Percentiles rank a stretch among this genome's conserved stretches.
phyloP scores from a whole-genome alignment of 1,139 yeast genomes.

The Yamadazyma oceani region DNA sequence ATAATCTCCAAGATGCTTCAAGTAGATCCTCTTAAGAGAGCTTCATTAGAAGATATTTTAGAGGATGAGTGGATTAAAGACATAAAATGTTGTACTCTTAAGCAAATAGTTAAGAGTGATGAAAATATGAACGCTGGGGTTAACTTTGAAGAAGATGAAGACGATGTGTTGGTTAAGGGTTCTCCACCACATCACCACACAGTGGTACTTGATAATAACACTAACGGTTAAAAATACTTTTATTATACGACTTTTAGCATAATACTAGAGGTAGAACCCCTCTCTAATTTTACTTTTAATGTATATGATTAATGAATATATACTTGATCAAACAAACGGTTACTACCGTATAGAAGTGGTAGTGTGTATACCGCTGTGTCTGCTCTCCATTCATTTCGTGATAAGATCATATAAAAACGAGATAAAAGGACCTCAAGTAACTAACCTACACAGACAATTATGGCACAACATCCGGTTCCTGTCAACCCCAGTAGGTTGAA shows the following conservation, averaged over 20 bases:
- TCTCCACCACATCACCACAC: conserved; percentile 45
- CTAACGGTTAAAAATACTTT: no score
- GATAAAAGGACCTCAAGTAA: neutral
- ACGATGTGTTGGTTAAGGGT: conserved; percentile 38
- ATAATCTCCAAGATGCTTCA: conserved; percentile 73
- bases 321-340: no score
- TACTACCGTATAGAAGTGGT: no score
- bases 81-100: conserved; percentile 51
- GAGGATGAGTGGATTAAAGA: conserved; percentile 69
- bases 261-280: no score
- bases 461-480: conserved; percentile 28
- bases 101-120: conserved; percentile 23
- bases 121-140: conserved; percentile 25
- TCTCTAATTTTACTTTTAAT: no score
- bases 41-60: conserved; percentile 65
- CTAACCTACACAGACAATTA: conserved; percentile 4
- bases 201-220: conserved; percentile 25
- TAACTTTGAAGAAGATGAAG: conserved; percentile 42
- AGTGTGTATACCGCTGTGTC: no score
- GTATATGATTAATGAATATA: no score
- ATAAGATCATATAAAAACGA: neutral
- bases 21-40: conserved; percentile 66
- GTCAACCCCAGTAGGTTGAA: conserved; percentile 52
- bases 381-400: no score
- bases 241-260: no score